Conservation (phyloP, 306 rosid species). For the Trichosanthes truncata region DNA sequence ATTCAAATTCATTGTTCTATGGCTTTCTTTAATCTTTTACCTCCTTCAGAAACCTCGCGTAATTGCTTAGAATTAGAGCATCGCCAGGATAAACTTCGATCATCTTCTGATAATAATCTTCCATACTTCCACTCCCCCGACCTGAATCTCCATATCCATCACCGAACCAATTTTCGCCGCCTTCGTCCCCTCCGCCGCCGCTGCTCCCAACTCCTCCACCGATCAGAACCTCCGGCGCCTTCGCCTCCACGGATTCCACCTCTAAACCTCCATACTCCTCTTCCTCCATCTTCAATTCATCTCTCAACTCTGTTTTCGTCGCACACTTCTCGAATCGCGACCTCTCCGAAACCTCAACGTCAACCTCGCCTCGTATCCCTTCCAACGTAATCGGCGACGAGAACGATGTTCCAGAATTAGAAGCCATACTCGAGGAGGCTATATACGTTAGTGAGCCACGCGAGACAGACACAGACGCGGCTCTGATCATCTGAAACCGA, state of each 20-base stretch:
- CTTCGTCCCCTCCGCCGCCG: not conserved
- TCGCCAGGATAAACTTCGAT: conserved; percentile 6
- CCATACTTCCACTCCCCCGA: not conserved
- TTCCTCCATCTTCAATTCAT: not conserved
- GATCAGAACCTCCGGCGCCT: not conserved
- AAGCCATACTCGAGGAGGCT: not conserved
- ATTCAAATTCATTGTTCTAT: not conserved
- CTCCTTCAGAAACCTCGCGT: conserved; percentile 21
- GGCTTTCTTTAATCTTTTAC: not conserved
- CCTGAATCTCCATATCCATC: not conserved
- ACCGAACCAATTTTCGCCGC: not conserved
- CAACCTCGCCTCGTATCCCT: not conserved
- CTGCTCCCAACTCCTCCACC: not conserved
- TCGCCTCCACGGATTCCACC: not conserved
- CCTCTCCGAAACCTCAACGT: not conserved
- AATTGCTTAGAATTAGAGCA: conserved; percentile 18
- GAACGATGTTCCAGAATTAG: not conserved
- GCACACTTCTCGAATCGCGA: not conserved
- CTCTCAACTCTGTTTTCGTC: not conserved
- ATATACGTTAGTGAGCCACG: not conserved
- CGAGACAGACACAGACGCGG: not conserved
- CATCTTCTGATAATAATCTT: conserved; percentile 18
- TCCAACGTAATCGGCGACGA: not conserved
- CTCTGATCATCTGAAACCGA: not conserved
- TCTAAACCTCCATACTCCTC: not conserved